Conservation (phyloP, 805 yeast species). For the Candida lessepsii region DNA sequence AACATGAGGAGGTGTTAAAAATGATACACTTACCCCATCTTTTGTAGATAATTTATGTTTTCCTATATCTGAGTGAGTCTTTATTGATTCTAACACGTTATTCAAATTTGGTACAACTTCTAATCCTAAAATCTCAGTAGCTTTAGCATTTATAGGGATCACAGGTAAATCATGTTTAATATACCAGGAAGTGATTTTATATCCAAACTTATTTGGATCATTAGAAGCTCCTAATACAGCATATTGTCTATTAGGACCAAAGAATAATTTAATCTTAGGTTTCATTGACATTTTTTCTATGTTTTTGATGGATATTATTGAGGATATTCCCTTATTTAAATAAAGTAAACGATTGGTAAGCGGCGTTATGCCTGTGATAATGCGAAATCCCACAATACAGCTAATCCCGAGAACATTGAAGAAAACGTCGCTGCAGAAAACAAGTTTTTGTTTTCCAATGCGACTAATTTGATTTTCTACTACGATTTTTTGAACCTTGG, state of each 20-base stretch:
- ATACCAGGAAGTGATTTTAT: slow-evolving; percentile 71
- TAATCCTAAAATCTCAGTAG: slow-evolving; percentile 45
- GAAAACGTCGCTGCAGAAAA: no score
- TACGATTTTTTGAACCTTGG: no score
- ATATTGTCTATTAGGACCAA: slow-evolving; percentile 51
- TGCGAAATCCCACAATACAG: no score
- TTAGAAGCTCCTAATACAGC: slow-evolving; percentile 74
- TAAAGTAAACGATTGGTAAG: no score
- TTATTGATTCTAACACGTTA: slow-evolving; percentile 25
- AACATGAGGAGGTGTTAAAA: slow-evolving; percentile 72
- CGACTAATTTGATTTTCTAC: no score
- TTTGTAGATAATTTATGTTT: slow-evolving; percentile 23
- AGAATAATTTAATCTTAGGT: slow-evolving; percentile 42
- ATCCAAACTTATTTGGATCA: slow-evolving; percentile 65
- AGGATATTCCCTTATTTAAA: no score
- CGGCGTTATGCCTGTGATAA: no score
- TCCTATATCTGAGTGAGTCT: slow-evolving; percentile 19
- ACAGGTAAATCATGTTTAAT: slow-evolving; percentile 53
- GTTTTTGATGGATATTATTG: no score
- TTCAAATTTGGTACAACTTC: slow-evolving; percentile 34
- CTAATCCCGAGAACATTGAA: no score
- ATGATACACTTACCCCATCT: slow-evolving; percentile 58
- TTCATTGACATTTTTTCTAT: slow-evolving; percentile 37
- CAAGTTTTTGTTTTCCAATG: no score
- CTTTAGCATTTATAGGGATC: slow-evolving; percentile 63